Percentiles rank a stretch among this genome's conserved stretches.
phyloP scores from a whole-genome alignment of 75 land plant species.

The Pinus tabuliformis region DNA sequence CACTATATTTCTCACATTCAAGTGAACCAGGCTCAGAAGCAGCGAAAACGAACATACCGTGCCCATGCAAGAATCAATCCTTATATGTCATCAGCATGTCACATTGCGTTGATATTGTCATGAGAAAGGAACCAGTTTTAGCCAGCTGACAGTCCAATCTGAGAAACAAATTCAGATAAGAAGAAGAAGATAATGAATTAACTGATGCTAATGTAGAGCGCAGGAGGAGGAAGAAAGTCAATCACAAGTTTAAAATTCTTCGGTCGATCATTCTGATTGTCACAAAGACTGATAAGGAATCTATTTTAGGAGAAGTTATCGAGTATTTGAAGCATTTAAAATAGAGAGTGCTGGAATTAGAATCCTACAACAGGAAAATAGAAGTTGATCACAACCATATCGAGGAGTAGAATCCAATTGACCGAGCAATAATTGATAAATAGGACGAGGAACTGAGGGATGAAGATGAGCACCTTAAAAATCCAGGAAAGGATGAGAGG shows the following conservation, averaged over 20 bases:
- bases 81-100: too few species aligned
- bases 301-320: constrained; percentile 81
- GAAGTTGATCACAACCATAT: constrained; percentile 17
- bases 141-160: too few species aligned
- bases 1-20: too few species aligned
- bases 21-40: too few species aligned
- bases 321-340: constrained; percentile 79
- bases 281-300: constrained; percentile 90
- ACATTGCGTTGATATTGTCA: too few species aligned
- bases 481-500: constrained; percentile 19
- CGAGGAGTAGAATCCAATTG: too few species aligned
- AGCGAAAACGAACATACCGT: too few species aligned
- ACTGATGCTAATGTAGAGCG: constrained; percentile 78
- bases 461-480: neutral
- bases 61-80: too few species aligned
- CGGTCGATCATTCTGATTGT: constrained; percentile 78
- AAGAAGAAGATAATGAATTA: constrained; percentile 50
- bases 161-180: too few species aligned
- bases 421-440: too few species aligned
- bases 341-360: constrained; percentile 54
- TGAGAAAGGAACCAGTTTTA: too few species aligned
- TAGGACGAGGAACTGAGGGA: too few species aligned
- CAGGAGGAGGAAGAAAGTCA: constrained; percentile 76
- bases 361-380: constrained; percentile 33
- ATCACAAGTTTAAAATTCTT: constrained; percentile 73